Percentiles rank a stretch among this genome's conserved stretches.
Evolutionary conservation across 495 filamentous ascomycete species (phyloP).

Genomic region (Podospora pseudoanserina): DNA sequence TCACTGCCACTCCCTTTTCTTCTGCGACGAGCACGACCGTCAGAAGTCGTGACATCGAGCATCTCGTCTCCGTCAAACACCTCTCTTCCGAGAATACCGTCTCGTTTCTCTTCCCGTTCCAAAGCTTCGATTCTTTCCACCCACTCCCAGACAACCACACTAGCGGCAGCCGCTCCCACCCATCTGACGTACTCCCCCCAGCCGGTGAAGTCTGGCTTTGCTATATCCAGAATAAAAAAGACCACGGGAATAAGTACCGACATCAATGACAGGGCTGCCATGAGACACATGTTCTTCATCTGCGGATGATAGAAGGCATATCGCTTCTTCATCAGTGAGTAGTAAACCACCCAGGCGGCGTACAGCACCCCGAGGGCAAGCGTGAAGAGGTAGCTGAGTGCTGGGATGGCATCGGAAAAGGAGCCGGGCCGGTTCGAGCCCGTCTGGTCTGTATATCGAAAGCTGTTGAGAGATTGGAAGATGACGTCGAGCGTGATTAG

Average conservation of each 20-base stretch:
- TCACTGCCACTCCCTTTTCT: slow-evolving; percentile 27
- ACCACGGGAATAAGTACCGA: slow-evolving; percentile 86
- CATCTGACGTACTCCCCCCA: slow-evolving; percentile 98
- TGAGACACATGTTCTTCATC: slow-evolving; percentile 87
- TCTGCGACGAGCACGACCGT: slow-evolving; percentile 36
- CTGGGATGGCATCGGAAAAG: slow-evolving; percentile 86
- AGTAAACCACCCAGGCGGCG: slow-evolving; percentile 94
- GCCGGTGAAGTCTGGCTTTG: slow-evolving; percentile 77
- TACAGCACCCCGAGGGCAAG: slow-evolving; percentile 85
- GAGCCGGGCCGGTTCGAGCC: slow-evolving; percentile 60
- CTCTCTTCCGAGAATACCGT: slow-evolving; percentile 89
- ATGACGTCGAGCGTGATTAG: slow-evolving; percentile 85
- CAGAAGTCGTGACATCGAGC: slow-evolving; percentile 65
- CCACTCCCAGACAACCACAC: slow-evolving; percentile 99
- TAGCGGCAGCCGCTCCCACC: slow-evolving; percentile 94
- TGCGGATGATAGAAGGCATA: slow-evolving; percentile 91
- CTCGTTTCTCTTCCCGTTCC: slow-evolving; percentile 93
- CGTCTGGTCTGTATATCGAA: slow-evolving; percentile 52
- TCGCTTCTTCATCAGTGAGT: slow-evolving; percentile 83
- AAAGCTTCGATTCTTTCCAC: slow-evolving; percentile 97
- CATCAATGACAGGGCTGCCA: slow-evolving; percentile 74
- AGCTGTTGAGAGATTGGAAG: slow-evolving; percentile 85
- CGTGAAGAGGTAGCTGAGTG: slow-evolving; percentile 90
- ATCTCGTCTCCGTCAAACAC: slow-evolving; percentile 97
- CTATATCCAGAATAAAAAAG: slow-evolving; percentile 93